Evolutionary conservation across 345 rosid genomes (phyloP).

Genomic region (Acer yangbiense): DNA sequence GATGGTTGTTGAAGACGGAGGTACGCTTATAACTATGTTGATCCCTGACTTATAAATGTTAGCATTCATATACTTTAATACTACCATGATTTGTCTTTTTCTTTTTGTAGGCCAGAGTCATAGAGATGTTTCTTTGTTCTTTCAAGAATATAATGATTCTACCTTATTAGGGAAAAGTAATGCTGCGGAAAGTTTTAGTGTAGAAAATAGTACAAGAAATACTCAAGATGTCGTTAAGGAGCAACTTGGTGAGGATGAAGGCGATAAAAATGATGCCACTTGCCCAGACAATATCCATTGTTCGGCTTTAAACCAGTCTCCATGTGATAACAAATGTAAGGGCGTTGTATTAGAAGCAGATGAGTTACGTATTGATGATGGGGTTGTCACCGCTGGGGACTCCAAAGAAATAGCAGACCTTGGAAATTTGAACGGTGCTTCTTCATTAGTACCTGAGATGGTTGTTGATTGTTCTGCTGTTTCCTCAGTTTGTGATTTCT

Average conservation of each 20-base stretch:
- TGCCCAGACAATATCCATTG: not conserved
- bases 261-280: constrained; percentile 10
- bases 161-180: not conserved
- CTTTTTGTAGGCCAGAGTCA: not conserved
- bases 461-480: not conserved
- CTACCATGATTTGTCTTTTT: not conserved
- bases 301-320: not conserved
- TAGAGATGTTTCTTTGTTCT: not conserved
- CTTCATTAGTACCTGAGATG: constrained; percentile 8
- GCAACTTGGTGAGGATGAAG: constrained; percentile 5
- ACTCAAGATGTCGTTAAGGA: constrained; percentile 7
- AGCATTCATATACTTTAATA: not conserved
- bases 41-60: not conserved
- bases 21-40: constrained; percentile 15
- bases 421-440: not conserved
- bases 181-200: constrained; percentile 7
- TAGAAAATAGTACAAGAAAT: constrained; percentile 10
- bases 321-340: constrained; percentile 1
- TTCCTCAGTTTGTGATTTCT: constrained; percentile 8
- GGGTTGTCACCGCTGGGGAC: constrained; percentile 7
- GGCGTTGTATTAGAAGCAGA: not conserved
- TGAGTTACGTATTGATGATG: constrained; percentile 4
- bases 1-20: constrained; percentile 8
- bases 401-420: constrained; percentile 8
- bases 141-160: not conserved